A percentile compares a stretch with the other conserved stretches of the same genome.
Evolutionary conservation across 176 grass and related monocot genomes (phyloP).

Genomic region (bread wheat (Triticum aestivum)): IWGSC_CS_RefSeq_v2.1 NC_057809.1:461122285-461122784

Average conservation of each 20-base stretch:
- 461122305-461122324: not conserved
- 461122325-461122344: not conserved
- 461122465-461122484: slow-evolving; percentile 26
- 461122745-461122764: not conserved
- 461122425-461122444: not conserved
- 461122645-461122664: not conserved
- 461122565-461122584: not conserved
- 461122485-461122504: not conserved
- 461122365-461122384: not conserved
- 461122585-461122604: not conserved
- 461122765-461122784: not conserved
- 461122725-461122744: slow-evolving; percentile 4
- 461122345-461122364: not conserved
- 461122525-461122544: not conserved
- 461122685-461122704: not conserved
- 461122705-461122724: not conserved
- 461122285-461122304: not conserved
- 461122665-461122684: not conserved
- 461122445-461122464: not conserved
- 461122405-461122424: slow-evolving; percentile 13
- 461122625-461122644: not conserved
- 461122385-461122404: not conserved
- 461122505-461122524: not conserved
- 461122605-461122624: not conserved
- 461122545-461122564: not conserved